These are phyloP conservation scores for Onygena corvina DNA, from an alignment of 2,329 filamentous ascomycete genomes.

Conservation along the genomic window DNA sequence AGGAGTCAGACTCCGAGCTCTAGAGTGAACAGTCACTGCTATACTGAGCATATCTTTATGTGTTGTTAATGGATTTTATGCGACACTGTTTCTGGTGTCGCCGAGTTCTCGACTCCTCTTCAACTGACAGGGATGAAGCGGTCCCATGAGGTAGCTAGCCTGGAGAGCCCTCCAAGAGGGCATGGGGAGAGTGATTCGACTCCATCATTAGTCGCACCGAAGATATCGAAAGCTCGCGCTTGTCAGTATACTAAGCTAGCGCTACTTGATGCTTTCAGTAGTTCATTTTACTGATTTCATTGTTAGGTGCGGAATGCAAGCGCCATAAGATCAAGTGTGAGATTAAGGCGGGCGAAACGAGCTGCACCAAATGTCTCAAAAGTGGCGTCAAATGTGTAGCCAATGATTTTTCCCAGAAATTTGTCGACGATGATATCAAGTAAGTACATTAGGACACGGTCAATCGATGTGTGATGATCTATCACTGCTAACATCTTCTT, in stretches of 20 bases:
- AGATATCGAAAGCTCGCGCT: conserved; percentile 32
- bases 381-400: conserved; percentile 42
- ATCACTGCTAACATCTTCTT: not conserved
- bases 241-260: conserved; percentile 27
- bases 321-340: conserved; percentile 46
- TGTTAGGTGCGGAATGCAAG: conserved; percentile 39
- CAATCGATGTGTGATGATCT: not conserved
- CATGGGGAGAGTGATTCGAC: not conserved
- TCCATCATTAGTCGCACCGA: conserved; percentile 18
- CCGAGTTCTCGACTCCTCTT: not conserved
- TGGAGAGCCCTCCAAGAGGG: not conserved
- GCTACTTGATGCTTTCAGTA: no score
- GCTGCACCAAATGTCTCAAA: conserved; percentile 40
- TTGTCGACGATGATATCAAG: conserved; percentile 43
- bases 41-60: no score
- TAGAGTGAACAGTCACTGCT: no score
- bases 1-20: no score
- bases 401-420: conserved; percentile 45
- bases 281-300: conserved; percentile 6
- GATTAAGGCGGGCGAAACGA: conserved; percentile 35
- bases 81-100: not conserved
- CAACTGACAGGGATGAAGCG: conserved; percentile 5
- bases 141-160: conserved; percentile 1
- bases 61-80: conserved; percentile 5
- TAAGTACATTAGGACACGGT: conserved; percentile 25